A percentile compares a stretch with the other conserved stretches of the same genome.
Evolutionary conservation across 2,329 filamentous ascomycete species (phyloP).

Genomic region (Fusarium albosuccineum): DNA sequence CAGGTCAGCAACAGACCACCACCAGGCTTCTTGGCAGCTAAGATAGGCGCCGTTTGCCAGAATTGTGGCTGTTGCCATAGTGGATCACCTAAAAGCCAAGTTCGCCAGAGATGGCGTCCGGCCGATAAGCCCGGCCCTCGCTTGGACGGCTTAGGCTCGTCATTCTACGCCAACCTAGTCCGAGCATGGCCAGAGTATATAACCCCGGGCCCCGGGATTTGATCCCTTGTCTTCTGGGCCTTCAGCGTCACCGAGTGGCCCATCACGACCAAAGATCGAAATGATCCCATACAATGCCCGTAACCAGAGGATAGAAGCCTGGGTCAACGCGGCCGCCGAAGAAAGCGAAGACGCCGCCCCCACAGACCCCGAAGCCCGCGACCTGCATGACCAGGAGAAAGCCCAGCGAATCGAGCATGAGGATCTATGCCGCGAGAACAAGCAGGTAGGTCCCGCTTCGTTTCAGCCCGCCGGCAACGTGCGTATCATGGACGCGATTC

Average conservation of each 20-base stretch:
- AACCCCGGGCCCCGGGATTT: slow-evolving; percentile 36
- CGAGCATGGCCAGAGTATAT: slow-evolving; percentile 42
- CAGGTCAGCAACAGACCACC: slow-evolving; percentile 26
- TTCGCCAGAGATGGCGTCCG: slow-evolving; percentile 39
- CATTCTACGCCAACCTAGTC: slow-evolving; percentile 40
- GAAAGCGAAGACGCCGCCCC: slow-evolving; percentile 42
- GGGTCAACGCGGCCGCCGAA: slow-evolving; percentile 37
- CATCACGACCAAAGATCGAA: slow-evolving; percentile 37
- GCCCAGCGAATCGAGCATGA: slow-evolving; percentile 48
- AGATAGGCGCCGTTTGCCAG: slow-evolving; percentile 38
- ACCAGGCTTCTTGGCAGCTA: slow-evolving; percentile 37
- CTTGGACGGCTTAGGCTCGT: slow-evolving; percentile 33
- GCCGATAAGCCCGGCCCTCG: slow-evolving; percentile 30
- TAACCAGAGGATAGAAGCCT: slow-evolving; percentile 45
- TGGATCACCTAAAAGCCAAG: slow-evolving; percentile 40
- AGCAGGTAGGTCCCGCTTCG: slow-evolving; percentile 41
- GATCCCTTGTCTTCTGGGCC: slow-evolving; percentile 21
- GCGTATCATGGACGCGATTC: slow-evolving; percentile 8
- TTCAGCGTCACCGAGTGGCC: slow-evolving; percentile 42
- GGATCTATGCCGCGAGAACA: slow-evolving; percentile 45
- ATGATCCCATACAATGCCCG: slow-evolving; percentile 44
- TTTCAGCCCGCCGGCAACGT: slow-evolving; percentile 3
- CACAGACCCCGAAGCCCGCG: slow-evolving; percentile 44
- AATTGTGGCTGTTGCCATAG: slow-evolving; percentile 43
- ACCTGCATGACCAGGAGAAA: slow-evolving; percentile 48